Base-by-base conservation (phyloP, 371 early-diverging fungal species). In the Mortierella polycephala region DNA sequence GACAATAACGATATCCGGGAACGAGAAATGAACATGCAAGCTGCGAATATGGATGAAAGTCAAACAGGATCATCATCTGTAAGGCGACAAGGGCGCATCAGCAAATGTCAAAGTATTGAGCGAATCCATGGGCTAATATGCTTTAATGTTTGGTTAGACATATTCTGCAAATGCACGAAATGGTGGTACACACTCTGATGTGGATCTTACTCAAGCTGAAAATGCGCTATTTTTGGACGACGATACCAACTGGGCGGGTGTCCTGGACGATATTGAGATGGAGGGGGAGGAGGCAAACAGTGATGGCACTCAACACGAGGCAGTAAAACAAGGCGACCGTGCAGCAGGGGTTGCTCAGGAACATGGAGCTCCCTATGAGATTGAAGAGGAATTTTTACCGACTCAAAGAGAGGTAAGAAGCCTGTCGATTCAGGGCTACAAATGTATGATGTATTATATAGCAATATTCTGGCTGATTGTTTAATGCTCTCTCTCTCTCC, bases 181-280 rank as follows among this genome's bases (percentile, higher is more conserved):
- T 40, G 56, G 39, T 40, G 37, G 8, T 23, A 14, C 57, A 30
- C 62, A 57, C 1, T 40, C 18, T 1, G 56, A 49, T 7, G 11
- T 68, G 46, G 74, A 68, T 49, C 51, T 74, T 11, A 55, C 64
- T 1, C 75, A 75, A n/a, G 52, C 70, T 16, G 75, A 75, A 51
- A 75, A 75, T 21, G 75, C 75, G 0, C 51, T 69, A 5, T 66
- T 66, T 47, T 55, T 75, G 62, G 71, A 67, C 12, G 71, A 75
- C 18, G 75, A 75, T 37, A 63, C 23, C 5, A 63, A 75, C 21
- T 75, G 75, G 75, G 66, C 50, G 12, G 62, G 18, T 0, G 69
- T 62, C 7, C 41, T 75, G n/a, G 70, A 69, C 18, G 75, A 75
- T 13, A n/a, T 70, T 9, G 75, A 75, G 13, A 70, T 66, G 60